Evolutionary conservation across 140 eudicot species (phyloP).

Genomic region (Erigeron philadelphicus): DNA sequence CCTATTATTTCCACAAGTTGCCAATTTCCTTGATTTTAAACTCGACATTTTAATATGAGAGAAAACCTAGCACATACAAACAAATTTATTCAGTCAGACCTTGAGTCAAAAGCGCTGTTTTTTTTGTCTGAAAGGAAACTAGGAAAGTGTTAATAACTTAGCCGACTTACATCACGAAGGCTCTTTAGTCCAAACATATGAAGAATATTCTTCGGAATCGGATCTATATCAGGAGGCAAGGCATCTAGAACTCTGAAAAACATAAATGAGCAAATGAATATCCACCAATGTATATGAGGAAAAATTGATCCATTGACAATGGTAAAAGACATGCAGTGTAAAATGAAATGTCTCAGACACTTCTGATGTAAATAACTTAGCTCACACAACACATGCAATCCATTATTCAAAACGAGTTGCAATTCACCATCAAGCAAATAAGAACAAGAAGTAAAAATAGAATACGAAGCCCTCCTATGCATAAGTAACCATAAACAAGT

Average conservation of each 20-base stretch:
- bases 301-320: conserved; percentile 11
- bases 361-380: background rate
- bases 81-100: background rate
- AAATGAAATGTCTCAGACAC: background rate
- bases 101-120: background rate
- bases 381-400: background rate
- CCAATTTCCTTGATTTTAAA: background rate
- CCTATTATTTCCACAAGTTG: background rate
- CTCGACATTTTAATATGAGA: background rate
- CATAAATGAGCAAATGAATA: conserved; percentile 24
- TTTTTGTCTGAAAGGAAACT: background rate
- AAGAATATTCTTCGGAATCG: conserved; percentile 64
- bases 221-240: conserved; percentile 66
- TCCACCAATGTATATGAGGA: conserved; percentile 8
- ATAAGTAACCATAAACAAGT: background rate
- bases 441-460: background rate
- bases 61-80: background rate
- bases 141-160: background rate
- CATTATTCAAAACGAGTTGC: background rate
- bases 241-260: conserved; percentile 57
- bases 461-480: background rate
- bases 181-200: conserved; percentile 56
- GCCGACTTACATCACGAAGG: conserved; percentile 69
- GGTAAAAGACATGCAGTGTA: conserved; percentile 2
- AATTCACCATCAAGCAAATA: background rate